A percentile compares a stretch with the other conserved stretches of the same genome.
Conservation (phyloP, 2,329 filamentous ascomycete genomes). For the Raffaelea arxii region DNA sequence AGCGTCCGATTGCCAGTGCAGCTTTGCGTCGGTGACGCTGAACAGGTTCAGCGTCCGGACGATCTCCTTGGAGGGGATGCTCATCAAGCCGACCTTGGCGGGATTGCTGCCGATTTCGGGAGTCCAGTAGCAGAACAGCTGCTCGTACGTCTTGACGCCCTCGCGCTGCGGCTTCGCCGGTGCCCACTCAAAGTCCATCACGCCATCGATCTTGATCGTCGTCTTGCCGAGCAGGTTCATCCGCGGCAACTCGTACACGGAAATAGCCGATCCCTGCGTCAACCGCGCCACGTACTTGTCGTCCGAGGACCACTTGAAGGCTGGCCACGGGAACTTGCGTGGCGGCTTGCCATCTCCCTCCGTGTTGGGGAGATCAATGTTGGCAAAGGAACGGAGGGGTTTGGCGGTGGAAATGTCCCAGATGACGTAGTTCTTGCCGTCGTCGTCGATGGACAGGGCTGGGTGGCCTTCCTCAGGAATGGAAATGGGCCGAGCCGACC, state of each 20-base stretch:
- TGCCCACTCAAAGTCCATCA: constrained; percentile 97
- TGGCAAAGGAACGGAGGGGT: constrained; percentile 86
- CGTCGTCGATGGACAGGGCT: constrained; percentile 78
- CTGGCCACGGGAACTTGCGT: constrained; percentile 93
- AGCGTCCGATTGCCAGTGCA: constrained; percentile 96
- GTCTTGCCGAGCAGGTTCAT: constrained; percentile 86
- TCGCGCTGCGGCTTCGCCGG: constrained; percentile 75
- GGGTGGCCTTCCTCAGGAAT: constrained; percentile 83
- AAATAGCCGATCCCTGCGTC: constrained; percentile 81
- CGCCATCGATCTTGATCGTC: constrained; percentile 89
- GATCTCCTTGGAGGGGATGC: constrained; percentile 86
- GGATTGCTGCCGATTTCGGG: constrained; percentile 97
- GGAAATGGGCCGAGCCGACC: constrained; percentile 88
- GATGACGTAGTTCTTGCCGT: constrained; percentile 98
- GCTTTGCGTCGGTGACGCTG: constrained; percentile 93
- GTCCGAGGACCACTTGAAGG: constrained; percentile 98
- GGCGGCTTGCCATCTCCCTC: constrained; percentile 53
- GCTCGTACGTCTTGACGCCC: constrained; percentile 83
- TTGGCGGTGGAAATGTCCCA: constrained; percentile 91
- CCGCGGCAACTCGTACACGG: constrained; percentile 86
- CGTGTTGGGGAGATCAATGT: constrained; percentile 63
- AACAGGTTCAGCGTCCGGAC: constrained; percentile 93
- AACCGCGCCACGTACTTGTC: constrained; percentile 94
- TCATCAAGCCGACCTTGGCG: constrained; percentile 94
- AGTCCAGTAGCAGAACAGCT: constrained; percentile 97